Evolutionary conservation across 345 rosid species (phyloP).

Genomic region (Angophora floribunda): DNA sequence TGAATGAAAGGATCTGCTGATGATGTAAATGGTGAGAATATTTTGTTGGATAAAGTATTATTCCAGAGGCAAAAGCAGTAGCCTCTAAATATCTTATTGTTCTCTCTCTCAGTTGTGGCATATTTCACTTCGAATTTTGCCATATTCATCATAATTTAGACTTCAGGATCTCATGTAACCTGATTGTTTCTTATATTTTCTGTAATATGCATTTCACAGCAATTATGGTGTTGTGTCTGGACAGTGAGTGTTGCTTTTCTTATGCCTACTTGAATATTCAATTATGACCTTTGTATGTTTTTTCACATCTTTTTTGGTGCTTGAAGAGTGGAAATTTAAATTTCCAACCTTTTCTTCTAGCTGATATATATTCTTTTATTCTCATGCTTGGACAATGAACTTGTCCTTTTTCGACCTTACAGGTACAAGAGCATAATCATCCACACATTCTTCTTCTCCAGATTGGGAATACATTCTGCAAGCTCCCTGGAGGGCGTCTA

Average conservation of each 20-base stretch:
- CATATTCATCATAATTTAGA: background rate
- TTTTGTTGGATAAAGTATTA: background rate
- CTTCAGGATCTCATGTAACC: background rate
- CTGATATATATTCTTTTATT: background rate
- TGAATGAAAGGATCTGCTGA: background rate
- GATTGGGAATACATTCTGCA: constrained; percentile 95
- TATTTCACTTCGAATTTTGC: background rate
- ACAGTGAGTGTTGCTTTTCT: background rate
- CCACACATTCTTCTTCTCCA: constrained; percentile 96
- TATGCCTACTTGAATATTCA: background rate
- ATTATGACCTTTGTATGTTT: background rate
- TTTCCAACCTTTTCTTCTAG: background rate
- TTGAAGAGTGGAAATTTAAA: background rate
- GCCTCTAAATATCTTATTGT: background rate
- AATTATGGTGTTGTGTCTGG: background rate
- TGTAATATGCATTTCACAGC: background rate
- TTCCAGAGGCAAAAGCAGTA: background rate
- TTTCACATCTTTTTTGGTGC: background rate
- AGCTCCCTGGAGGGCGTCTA: constrained; percentile 95
- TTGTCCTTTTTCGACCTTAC: constrained; percentile 7
- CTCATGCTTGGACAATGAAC: background rate
- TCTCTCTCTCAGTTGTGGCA: background rate
- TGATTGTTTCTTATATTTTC: background rate
- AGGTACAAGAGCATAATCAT: constrained; percentile 98
- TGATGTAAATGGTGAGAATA: background rate